Base-by-base conservation (phyloP, 495 filamentous ascomycete species). In the Choiromyces venosus region DNA sequence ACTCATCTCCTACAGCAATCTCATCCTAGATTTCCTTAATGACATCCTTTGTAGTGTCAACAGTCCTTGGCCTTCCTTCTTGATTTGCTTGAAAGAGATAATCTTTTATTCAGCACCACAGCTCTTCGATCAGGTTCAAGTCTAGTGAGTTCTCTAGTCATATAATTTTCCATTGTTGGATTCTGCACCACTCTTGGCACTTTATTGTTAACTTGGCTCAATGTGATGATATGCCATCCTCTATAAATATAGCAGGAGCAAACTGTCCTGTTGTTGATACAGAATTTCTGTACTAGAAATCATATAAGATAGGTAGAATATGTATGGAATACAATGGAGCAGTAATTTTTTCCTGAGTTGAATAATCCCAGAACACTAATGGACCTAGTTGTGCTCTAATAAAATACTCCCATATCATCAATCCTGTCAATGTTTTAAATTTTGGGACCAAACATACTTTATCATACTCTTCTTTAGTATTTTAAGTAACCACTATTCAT, bases 101-200 rank as follows among this genome's bases (percentile, higher is more conserved):
- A 40, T 73, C 42, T 65, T 74, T 79, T 1, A 77, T 19, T 4
- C 46, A 35, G 18, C 52, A 74, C 77, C 74, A 77, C 4, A 74
- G 67, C 56, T 72, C 66, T 14, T 72, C 69, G 29, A 79, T 79
- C 0, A 69, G 72, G 36, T 77, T 74, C 3, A 74, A 29, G 37
- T 79, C 69, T n/a, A 69, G 72, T 36, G 69, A 77, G 0, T 44
- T 71, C 33, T 66, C 21, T 25, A 72, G 72, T 39, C 69, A 74
- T 2, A 18, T 19, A 0, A 76, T n/a, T n/a, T n/a, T n/a, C n/a
- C n/a, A 8, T 1, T n/a, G 36, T 14, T 61, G 75, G 0, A 77
- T 69, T 0, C 29, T 12, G 66, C 36, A 46, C 1, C 46, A 29
- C 29, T 76, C 61, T 37, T 33, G 56, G 8, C 44, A 38, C 6